Evolutionary conservation across 306 rosid species (phyloP).

Genomic region (Sphenostylis stenocarpa): DNA sequence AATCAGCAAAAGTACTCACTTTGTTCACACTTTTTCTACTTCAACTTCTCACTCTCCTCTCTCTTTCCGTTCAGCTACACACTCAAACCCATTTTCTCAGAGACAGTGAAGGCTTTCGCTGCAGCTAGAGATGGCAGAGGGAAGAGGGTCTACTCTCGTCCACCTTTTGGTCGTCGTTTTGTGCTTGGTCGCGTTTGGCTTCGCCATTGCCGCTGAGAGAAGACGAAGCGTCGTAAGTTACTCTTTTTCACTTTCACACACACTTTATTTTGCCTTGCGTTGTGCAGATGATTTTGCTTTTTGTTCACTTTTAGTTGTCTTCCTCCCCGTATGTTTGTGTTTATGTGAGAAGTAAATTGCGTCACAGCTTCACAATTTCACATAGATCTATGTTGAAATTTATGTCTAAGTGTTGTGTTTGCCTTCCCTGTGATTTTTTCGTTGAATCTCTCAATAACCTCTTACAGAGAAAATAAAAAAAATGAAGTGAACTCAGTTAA

Average conservation of each 20-base stretch:
- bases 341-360: not conserved
- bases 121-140: constrained; percentile 60
- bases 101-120: not conserved
- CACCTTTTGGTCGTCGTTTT: constrained; percentile 68
- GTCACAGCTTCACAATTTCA: not conserved
- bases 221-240: constrained; percentile 72
- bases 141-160: constrained; percentile 83
- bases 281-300: not conserved
- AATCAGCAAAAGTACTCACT: constrained; percentile 4
- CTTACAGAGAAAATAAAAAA: not conserved
- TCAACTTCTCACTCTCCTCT: not conserved
- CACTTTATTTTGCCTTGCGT: not conserved
- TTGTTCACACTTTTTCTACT: not conserved
- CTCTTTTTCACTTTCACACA: not conserved
- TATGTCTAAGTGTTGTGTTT: not conserved
- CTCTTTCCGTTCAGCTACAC: not conserved
- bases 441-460: too few relatives aligned
- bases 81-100: not conserved
- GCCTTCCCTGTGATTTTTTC: not conserved
- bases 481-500: not conserved
- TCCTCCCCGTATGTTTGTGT: too few relatives aligned
- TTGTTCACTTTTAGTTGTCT: not conserved
- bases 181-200: constrained; percentile 89
- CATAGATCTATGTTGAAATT: constrained; percentile 1
- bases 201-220: constrained; percentile 97